A percentile compares a stretch with the other conserved stretches of the same genome.
phyloP scores from a whole-genome alignment of 257 asterid genomes.

The Solanum neorickii region DNA sequence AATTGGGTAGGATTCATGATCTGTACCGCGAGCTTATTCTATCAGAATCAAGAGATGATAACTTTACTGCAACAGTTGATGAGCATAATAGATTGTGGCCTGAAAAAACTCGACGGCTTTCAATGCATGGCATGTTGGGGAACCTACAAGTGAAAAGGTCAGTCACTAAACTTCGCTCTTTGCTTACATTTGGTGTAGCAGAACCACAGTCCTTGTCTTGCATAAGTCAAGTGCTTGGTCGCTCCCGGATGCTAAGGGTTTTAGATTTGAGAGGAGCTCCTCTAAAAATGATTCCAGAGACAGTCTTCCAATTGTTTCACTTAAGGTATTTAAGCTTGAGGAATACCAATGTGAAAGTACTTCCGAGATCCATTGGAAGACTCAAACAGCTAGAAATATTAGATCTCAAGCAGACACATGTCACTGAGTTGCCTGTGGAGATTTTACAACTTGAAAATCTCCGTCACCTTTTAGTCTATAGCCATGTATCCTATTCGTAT shows the following conservation, averaged over 20 bases:
- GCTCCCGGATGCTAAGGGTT: conserved; percentile 12
- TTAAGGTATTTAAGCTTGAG: conserved; percentile 22
- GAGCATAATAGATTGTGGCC: conserved; percentile 5
- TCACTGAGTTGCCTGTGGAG: conserved; percentile 20
- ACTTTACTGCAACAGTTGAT: neutral
- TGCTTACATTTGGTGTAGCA: conserved; percentile 2
- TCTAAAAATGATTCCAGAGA: conserved; percentile 6
- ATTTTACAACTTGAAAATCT: conserved; percentile 17
- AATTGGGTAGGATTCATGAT: conserved; percentile 18
- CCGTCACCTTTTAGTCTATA: conserved; percentile 17
- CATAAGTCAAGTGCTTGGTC: conserved; percentile 3
- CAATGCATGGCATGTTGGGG: conserved; percentile 9
- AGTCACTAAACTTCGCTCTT: conserved; percentile 12
- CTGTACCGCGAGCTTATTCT: conserved; percentile 18
- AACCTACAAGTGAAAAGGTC: neutral
- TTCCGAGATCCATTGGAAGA: conserved; percentile 10
- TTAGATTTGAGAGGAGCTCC: conserved; percentile 16
- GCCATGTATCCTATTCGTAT: neutral
- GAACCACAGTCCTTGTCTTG: conserved; percentile 4
- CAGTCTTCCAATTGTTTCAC: conserved; percentile 6
- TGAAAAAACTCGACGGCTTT: conserved; percentile 18
- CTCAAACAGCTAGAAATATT: conserved; percentile 21
- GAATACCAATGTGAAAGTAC: conserved; percentile 1
- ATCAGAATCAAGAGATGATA: conserved; percentile 14
- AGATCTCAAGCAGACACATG: conserved; percentile 18